phyloP scores from a whole-genome alignment of 306 rosid species.

The Quercus glauca region DNA sequence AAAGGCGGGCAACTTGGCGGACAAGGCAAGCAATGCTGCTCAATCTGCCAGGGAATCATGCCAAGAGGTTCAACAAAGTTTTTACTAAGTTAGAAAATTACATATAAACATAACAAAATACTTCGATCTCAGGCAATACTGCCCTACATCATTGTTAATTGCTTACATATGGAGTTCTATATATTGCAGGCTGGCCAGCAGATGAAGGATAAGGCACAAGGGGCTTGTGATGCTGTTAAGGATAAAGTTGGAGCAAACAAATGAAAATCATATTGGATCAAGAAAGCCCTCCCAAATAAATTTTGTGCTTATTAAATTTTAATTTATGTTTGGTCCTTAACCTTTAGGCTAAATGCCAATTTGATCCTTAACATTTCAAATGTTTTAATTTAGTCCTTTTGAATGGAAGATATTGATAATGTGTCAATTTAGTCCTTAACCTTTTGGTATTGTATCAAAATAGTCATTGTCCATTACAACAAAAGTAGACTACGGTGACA shows the following conservation, averaged over 20 bases:
- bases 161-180: background rate
- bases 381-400: no score
- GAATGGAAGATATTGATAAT: no score
- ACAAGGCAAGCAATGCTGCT: constrained; percentile 33
- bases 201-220: constrained; percentile 26
- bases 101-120: background rate
- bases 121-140: background rate
- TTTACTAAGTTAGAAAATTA: background rate
- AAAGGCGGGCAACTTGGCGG: constrained; percentile 36
- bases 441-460: no score
- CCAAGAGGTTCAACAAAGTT: constrained; percentile 31
- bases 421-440: no score
- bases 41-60: constrained; percentile 41
- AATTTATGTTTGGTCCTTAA: background rate
- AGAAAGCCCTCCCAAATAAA: background rate
- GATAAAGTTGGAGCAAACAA: constrained; percentile 23
- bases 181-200: constrained; percentile 40
- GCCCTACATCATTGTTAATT: background rate
- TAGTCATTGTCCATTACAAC: no score
- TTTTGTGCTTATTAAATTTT: background rate
- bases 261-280: constrained; percentile 7
- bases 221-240: constrained; percentile 23
- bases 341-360: no score
- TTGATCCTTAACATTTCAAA: no score
- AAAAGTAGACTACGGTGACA: no score